Base-by-base conservation (phyloP, 108 stramenopile species). In the Discostella pseudostelligera region DNA sequence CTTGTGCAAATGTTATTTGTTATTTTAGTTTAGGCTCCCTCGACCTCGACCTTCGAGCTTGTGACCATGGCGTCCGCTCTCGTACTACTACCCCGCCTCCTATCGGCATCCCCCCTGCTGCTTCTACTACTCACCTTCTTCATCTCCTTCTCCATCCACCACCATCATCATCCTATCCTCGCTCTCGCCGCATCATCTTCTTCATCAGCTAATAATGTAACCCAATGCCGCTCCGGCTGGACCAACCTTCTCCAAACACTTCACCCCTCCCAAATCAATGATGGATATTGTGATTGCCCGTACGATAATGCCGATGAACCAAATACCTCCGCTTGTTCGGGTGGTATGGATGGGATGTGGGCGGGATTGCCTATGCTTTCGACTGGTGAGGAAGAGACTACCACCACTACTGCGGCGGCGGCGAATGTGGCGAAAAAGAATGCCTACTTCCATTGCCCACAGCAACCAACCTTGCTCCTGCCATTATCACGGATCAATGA, bases 221-320 rank as follows among this genome's bases (percentile, higher is more conserved):
- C 46, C 42, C 9, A 56, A 56, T 67, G 65, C 55, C 42, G 42
- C 26, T 56, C 51, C 1, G 39, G 39, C 22, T 54, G 53, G 53
- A 54, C 53, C 11, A 54, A 28, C 22, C 17, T 20, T 29, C 36
- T 63, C 0, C 61, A 61, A 55, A 61, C 62, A 26, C 75, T 88
- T 56, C 68, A 83, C 7, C 37, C 59, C 11, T 59, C 72, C 7
- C 71, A 66, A 53, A 79, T 91, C 48, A 86, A 91, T 70, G 89
- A 91, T 59, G 84, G 78, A 9, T 91, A 86, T 50, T 91, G 89
- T 57, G 89, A 91, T 63, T 91, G 89, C 78, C 89, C 89, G 9
- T 51, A 69, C 10, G 82, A 83, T 45, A 85, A 82, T 9, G 22
- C 49, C 21, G 89, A 91, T 65, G 89, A 91, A 78, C 71, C 85